Percentiles rank a stretch among this genome's conserved stretches.
phyloP scores from a whole-genome alignment of 495 filamentous ascomycete genomes.

The Trichoderma parareesei region DNA sequence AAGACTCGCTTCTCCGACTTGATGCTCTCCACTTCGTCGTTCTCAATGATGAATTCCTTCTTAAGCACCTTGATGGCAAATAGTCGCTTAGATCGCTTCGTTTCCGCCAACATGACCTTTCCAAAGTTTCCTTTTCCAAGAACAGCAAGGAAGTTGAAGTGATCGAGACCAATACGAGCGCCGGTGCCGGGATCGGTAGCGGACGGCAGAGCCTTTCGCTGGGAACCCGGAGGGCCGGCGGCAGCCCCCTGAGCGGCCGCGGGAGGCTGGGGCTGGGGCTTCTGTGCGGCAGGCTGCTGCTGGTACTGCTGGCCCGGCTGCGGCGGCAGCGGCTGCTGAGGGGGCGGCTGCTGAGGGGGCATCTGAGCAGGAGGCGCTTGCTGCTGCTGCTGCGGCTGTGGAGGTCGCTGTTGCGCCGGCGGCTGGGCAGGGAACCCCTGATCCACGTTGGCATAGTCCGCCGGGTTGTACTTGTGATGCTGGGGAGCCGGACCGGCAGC shows the following conservation, averaged over 20 bases:
- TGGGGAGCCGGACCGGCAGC: constrained; percentile 27
- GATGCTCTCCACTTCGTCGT: constrained; percentile 99
- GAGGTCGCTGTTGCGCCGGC: constrained; percentile 26
- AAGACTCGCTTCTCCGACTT: constrained; percentile 97
- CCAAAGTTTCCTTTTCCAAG: constrained; percentile 99
- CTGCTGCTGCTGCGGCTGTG: constrained; percentile 25
- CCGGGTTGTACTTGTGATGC: constrained; percentile 64
- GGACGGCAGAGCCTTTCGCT: constrained; percentile 45
- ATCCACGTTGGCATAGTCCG: constrained; percentile 58
- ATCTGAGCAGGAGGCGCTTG: not conserved
- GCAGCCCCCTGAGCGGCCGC: constrained; percentile 30
- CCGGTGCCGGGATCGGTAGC: constrained; percentile 58
- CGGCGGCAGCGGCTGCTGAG: constrained; percentile 26
- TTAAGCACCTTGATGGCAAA: constrained; percentile 99
- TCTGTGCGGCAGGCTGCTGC: constrained; percentile 4
- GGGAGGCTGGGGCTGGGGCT: constrained; percentile 35
- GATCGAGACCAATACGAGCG: constrained; percentile 82
- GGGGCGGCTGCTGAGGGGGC: constrained; percentile 30
- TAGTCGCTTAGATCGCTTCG: constrained; percentile 80
- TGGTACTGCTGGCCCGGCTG: constrained; percentile 22
- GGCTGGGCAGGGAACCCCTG: constrained; percentile 27
- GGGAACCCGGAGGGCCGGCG: constrained; percentile 29
- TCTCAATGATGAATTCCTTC: constrained; percentile 99
- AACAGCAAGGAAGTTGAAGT: constrained; percentile 99
- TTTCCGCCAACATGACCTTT: constrained; percentile 99